Percentiles rank a stretch among this genome's conserved stretches.
phyloP scores from a whole-genome alignment of 2,329 filamentous ascomycete genomes.

The Graphium sp. region DNA sequence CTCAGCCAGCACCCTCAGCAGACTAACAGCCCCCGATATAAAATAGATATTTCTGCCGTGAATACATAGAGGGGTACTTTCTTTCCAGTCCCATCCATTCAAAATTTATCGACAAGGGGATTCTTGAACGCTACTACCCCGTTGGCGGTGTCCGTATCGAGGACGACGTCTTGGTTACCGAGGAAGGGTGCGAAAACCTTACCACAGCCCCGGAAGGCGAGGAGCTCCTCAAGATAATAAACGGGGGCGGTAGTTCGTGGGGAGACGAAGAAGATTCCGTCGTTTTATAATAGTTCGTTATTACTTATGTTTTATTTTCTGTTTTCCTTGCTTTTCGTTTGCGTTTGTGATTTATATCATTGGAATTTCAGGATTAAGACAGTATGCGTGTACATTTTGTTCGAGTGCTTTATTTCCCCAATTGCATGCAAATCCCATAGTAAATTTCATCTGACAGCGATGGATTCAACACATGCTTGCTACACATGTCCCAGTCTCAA shows the following conservation, averaged over 20 bases:
- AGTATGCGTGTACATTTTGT: too few species aligned
- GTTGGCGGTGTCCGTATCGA: constrained; percentile 89
- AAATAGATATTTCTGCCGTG: constrained; percentile 53
- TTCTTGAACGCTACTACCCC: constrained; percentile 52
- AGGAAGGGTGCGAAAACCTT: constrained; percentile 66
- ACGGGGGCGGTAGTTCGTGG: constrained; percentile 13
- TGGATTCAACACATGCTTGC: too few species aligned
- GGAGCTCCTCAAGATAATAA: constrained; percentile 49
- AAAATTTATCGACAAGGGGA: constrained; percentile 46
- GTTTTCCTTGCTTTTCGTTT: too few species aligned
- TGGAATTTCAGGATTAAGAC: too few species aligned
- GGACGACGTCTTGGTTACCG: constrained; percentile 71
- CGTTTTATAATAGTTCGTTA: constrained; percentile 6
- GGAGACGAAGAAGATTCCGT: not conserved
- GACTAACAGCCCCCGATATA: too few species aligned
- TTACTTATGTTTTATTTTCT: not conserved
- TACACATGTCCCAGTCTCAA: too few species aligned
- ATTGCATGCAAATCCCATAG: too few species aligned
- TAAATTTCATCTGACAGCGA: too few species aligned
- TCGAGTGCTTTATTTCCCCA: too few species aligned
- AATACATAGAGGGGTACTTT: constrained; percentile 56
- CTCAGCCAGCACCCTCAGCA: too few species aligned
- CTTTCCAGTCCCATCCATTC: constrained; percentile 39
- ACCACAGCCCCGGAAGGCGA: constrained; percentile 64
- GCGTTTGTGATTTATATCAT: not conserved